Evolutionary conservation across 2,329 filamentous ascomycete species (phyloP).

Genomic region (Apiospora rasikravindrae): DNA sequence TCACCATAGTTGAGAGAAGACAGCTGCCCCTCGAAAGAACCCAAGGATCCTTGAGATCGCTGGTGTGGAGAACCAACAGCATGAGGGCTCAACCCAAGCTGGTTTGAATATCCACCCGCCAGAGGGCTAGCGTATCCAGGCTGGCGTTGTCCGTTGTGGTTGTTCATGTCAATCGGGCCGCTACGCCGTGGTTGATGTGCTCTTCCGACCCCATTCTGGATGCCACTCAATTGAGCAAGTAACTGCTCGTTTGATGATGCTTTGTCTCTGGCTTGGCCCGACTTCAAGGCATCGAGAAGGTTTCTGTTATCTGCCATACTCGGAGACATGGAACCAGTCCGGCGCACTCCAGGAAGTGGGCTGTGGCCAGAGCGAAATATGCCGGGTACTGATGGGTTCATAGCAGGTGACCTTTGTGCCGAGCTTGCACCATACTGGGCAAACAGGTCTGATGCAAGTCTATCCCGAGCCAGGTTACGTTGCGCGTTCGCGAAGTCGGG

Average conservation of each 20-base stretch:
- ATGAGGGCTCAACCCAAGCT: background rate
- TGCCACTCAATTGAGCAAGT: background rate
- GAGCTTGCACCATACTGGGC: constrained; percentile 23
- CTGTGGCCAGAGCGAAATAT: background rate
- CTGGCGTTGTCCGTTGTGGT: background rate
- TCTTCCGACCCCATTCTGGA: background rate
- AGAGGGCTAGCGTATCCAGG: constrained; percentile 10
- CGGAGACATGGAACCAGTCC: background rate
- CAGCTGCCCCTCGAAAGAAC: constrained; percentile 14
- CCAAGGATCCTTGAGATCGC: background rate
- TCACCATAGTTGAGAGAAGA: constrained; percentile 11
- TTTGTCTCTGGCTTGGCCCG: background rate
- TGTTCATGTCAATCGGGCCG: background rate
- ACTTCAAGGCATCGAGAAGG: constrained; percentile 5
- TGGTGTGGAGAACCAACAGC: background rate
- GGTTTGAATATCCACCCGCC: background rate
- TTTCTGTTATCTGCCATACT: background rate
- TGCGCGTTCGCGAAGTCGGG: constrained; percentile 19
- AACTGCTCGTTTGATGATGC: background rate
- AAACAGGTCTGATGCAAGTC: constrained; percentile 20
- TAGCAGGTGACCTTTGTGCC: background rate
- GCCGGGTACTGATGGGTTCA: background rate
- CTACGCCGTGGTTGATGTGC: background rate
- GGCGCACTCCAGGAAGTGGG: background rate
- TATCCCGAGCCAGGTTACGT: constrained; percentile 22